Percentiles rank a stretch among this genome's conserved stretches.
Evolutionary conservation across 2,329 filamentous ascomycete species (phyloP).

Genomic region (Claviceps sp.): DNA sequence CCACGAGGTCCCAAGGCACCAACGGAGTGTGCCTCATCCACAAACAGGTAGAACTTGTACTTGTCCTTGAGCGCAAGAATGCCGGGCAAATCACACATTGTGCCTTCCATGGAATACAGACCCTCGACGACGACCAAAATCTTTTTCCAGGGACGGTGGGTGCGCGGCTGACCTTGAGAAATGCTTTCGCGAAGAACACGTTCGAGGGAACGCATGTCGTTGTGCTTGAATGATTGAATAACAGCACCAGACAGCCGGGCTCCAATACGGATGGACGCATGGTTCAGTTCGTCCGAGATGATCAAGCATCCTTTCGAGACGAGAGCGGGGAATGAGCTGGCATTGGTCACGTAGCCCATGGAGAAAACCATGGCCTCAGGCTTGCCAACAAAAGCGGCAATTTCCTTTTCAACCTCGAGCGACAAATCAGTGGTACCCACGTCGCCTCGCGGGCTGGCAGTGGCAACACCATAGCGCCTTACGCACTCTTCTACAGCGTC

Average conservation of each 20-base stretch:
- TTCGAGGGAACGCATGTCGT: slow-evolving; percentile 84
- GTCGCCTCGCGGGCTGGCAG: slow-evolving; percentile 70
- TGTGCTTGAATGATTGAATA: slow-evolving; percentile 95
- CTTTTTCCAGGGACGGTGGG: slow-evolving; percentile 99
- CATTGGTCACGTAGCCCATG: slow-evolving; percentile 97
- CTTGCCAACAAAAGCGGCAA: slow-evolving; percentile 89
- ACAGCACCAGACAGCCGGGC: slow-evolving; percentile 88
- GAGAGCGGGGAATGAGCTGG: slow-evolving; percentile 80
- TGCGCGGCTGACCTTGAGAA: slow-evolving; percentile 90
- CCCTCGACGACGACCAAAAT: slow-evolving; percentile 93
- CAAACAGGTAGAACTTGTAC: slow-evolving; percentile 93
- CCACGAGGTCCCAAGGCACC: slow-evolving; percentile 82
- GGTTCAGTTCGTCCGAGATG: slow-evolving; percentile 94
- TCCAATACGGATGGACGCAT: slow-evolving; percentile 92
- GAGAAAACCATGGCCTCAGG: slow-evolving; percentile 93
- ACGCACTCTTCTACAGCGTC: slow-evolving; percentile 81
- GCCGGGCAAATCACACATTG: slow-evolving; percentile 93
- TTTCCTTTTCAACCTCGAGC: slow-evolving; percentile 75
- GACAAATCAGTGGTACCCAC: slow-evolving; percentile 78
- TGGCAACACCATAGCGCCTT: slow-evolving; percentile 71
- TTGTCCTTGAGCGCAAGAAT: slow-evolving; percentile 76
- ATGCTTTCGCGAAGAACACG: slow-evolving; percentile 79
- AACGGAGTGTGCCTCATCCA: slow-evolving; percentile 94
- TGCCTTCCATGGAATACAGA: slow-evolving; percentile 98
- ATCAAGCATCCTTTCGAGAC: slow-evolving; percentile 88